phyloP scores from a whole-genome alignment of 2,329 filamentous ascomycete species.

The Arthrinium phaeospermum region DNA sequence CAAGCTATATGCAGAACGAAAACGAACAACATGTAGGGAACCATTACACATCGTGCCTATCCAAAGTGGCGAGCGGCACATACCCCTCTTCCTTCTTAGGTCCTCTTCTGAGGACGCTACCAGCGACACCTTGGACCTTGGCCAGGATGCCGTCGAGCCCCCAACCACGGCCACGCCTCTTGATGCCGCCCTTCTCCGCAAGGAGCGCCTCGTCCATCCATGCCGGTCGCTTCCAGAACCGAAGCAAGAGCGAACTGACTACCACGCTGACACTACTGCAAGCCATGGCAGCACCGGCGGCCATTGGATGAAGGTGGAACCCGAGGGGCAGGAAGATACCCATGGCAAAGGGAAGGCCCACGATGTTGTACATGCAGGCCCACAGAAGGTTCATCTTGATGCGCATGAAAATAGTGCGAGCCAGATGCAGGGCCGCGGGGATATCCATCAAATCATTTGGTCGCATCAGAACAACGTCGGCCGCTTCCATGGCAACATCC shows the following conservation, averaged over 20 bases:
- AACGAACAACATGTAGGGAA: not conserved
- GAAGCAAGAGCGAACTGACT: constrained; percentile 79
- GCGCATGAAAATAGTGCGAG: constrained; percentile 82
- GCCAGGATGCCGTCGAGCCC: constrained; percentile 47
- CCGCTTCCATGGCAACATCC: constrained; percentile 97
- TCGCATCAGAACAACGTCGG: constrained; percentile 94
- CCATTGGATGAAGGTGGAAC: constrained; percentile 88
- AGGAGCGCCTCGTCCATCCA: constrained; percentile 83
- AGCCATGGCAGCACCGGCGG: constrained; percentile 93
- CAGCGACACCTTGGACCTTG: constrained; percentile 48
- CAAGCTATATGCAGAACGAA: constrained; percentile 1
- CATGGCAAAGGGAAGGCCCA: constrained; percentile 96
- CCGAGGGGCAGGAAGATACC: constrained; percentile 88
- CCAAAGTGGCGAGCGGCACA: constrained; percentile 62
- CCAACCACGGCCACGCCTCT: constrained; percentile 50
- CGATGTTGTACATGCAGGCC: constrained; percentile 90
- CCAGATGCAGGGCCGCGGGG: constrained; percentile 83
- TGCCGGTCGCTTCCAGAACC: constrained; percentile 80
- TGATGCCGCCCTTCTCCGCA: constrained; percentile 59
- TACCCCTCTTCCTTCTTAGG: constrained; percentile 59
- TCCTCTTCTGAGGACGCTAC: constrained; percentile 40
- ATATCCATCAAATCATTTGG: constrained; percentile 91
- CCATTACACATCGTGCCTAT: constrained; percentile 34
- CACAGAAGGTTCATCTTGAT: constrained; percentile 94
- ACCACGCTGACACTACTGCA: constrained; percentile 90